These are phyloP conservation scores for Venturia aucupariae DNA, from an alignment of 2,329 filamentous ascomycete genomes.

Conservation along the genomic window DNA sequence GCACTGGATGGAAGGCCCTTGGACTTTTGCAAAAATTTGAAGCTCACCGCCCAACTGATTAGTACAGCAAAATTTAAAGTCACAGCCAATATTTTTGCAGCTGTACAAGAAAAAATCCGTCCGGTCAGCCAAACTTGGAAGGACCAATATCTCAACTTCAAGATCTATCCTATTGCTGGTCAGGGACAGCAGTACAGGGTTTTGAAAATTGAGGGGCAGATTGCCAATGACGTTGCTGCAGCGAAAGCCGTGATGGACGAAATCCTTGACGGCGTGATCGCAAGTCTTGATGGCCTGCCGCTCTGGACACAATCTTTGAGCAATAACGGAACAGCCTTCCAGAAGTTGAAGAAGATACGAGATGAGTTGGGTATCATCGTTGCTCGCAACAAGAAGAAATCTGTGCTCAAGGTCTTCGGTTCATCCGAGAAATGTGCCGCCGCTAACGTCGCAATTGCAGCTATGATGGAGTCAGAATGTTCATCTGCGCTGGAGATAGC, in stretches of 20 bases:
- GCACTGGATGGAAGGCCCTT: neutral
- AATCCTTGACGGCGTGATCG: neutral
- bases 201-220: neutral
- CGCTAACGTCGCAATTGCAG: conserved; percentile 17
- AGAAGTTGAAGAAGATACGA: conserved; percentile 17
- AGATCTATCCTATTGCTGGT: neutral
- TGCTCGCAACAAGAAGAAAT: conserved; percentile 23
- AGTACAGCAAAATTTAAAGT: conserved; percentile 7
- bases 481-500: conserved; percentile 19
- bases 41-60: neutral
- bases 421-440: conserved; percentile 16
- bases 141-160: neutral
- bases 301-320: neutral
- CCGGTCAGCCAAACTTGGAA: neutral
- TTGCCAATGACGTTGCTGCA: neutral
- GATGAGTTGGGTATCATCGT: conserved; percentile 21
- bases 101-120: neutral
- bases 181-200: neutral
- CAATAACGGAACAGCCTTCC: conserved; percentile 10
- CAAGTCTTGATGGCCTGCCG: neutral
- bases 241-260: neutral
- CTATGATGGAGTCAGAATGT: conserved; percentile 14
- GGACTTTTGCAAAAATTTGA: neutral
- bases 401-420: conserved; percentile 25
- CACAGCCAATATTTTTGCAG: conserved; percentile 1